A percentile compares a stretch with the other conserved stretches of the same genome.
phyloP scores from a whole-genome alignment of 2,329 filamentous ascomycete species.

The Monosporascus cannonballus region DNA sequence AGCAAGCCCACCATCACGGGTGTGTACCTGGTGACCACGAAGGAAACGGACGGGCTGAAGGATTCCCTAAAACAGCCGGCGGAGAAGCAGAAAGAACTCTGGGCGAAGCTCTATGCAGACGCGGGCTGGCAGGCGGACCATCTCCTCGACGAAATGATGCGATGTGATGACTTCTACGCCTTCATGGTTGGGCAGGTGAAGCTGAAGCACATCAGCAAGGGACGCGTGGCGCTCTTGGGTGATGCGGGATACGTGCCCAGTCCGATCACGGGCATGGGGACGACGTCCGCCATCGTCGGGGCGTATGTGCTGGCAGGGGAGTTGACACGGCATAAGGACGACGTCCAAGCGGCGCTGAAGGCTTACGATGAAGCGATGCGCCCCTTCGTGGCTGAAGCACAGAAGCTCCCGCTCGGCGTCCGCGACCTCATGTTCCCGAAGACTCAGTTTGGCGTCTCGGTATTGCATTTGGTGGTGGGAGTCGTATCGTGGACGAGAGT shows the following conservation, averaged over 20 bases:
- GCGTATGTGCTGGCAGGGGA: constrained; percentile 55
- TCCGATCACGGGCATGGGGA: constrained; percentile 45
- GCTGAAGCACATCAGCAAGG: constrained; percentile 33
- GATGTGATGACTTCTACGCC: constrained; percentile 41
- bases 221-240: constrained; percentile 45
- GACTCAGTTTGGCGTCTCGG: constrained; percentile 13
- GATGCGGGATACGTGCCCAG: constrained; percentile 48
- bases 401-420: constrained; percentile 22
- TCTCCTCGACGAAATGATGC: constrained; percentile 8
- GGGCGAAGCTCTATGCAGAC: constrained; percentile 26
- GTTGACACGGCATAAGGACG: constrained; percentile 26
- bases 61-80: constrained; percentile 8
- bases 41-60: constrained; percentile 2
- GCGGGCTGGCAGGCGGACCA: constrained; percentile 15
- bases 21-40: constrained; percentile 26
- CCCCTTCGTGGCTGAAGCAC: constrained; percentile 37
- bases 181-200: constrained; percentile 39
- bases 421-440: constrained; percentile 15
- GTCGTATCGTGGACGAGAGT: constrained; percentile 18
- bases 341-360: constrained; percentile 28
- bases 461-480: constrained; percentile 13
- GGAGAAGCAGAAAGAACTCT: constrained; percentile 16
- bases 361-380: constrained; percentile 38
- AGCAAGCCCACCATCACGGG: constrained; percentile 27
- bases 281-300: constrained; percentile 39